Conservation (phyloP, 73 alveolate species). For the Paraurostyla sp. region DNA sequence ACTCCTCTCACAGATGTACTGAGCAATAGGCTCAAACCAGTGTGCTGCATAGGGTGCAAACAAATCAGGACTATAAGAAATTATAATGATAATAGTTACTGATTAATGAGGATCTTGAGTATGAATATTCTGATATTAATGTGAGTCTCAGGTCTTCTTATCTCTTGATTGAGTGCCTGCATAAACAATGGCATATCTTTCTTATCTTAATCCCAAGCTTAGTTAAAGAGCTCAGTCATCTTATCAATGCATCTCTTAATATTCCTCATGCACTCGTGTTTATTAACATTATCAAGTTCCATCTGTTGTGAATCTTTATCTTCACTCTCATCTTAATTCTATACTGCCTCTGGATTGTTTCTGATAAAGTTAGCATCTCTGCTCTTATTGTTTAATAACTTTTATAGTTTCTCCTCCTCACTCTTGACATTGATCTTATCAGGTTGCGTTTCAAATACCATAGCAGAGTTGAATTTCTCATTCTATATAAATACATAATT, state of each 20-base stretch:
- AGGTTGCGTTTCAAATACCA: conserved; percentile 67
- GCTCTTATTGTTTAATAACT: conserved; percentile 20
- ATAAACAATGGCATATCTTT: conserved; percentile 95
- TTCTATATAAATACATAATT: background rate
- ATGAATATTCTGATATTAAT: conserved; percentile 88
- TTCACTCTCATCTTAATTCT: conserved; percentile 28
- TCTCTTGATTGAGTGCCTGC: conserved; percentile 88
- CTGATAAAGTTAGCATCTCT: background rate
- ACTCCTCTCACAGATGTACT: conserved; percentile 86
- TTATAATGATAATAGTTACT: background rate
- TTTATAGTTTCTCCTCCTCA: conserved; percentile 50
- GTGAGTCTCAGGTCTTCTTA: conserved; percentile 79
- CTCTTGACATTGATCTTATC: conserved; percentile 28
- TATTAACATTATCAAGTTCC: conserved; percentile 91
- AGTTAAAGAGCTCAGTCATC: conserved; percentile 81
- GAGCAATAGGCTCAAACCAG: conserved; percentile 91
- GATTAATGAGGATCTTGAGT: conserved; percentile 90
- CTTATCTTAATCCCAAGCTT: conserved; percentile 68
- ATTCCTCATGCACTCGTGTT: conserved; percentile 93
- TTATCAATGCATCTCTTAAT: conserved; percentile 83
- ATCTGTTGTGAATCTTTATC: conserved; percentile 37
- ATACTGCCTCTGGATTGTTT: conserved; percentile 28
- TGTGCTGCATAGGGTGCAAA: conserved; percentile 91
- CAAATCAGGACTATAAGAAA: conserved; percentile 70
- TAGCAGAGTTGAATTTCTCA: conserved; percentile 68